These are phyloP conservation scores for Phytophthora sansomeana DNA, from an alignment of 352 stramenopile species.

Conservation along the genomic window DNA sequence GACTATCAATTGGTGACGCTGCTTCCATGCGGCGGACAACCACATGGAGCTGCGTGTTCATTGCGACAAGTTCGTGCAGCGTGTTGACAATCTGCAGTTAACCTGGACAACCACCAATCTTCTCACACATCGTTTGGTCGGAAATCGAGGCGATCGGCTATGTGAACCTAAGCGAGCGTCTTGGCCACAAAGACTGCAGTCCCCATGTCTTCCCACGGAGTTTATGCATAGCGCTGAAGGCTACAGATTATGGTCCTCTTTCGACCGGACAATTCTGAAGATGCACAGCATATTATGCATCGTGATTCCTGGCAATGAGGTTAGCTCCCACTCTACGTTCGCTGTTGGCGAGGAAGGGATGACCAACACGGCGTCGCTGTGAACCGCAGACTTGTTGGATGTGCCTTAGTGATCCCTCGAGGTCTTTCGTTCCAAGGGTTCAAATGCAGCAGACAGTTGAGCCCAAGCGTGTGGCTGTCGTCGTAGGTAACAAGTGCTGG, in stretches of 20 bases:
- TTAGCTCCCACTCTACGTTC: constrained; percentile 7
- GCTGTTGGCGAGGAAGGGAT: constrained; percentile 26
- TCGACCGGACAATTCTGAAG: not conserved
- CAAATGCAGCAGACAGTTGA: constrained; percentile 5
- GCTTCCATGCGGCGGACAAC: constrained; percentile 8
- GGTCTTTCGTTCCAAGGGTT: constrained; percentile 13
- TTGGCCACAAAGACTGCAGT: constrained; percentile 4
- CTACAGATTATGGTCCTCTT: too few species aligned
- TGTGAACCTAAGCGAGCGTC: not conserved
- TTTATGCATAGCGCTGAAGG: not conserved
- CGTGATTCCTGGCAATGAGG: not conserved
- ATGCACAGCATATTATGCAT: not conserved
- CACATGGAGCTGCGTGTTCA: constrained; percentile 14
- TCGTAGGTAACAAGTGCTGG: not conserved
- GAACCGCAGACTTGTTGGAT: constrained; percentile 20
- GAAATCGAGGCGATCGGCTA: not conserved
- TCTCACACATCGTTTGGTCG: constrained; percentile 12
- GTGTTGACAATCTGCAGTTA: constrained; percentile 7
- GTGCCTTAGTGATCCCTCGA: constrained; percentile 10
- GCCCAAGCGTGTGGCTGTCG: not conserved
- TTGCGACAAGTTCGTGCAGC: constrained; percentile 19
- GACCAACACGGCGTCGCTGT: constrained; percentile 2
- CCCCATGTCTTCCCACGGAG: not conserved
- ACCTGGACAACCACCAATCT: constrained; percentile 4
- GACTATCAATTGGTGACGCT: constrained; percentile 4